A percentile compares a stretch with the other conserved stretches of the same genome.
These are phyloP conservation scores for Planoprotostelium fungivorum DNA, from an alignment of 78 protist species.

Conservation along the genomic window DNA sequence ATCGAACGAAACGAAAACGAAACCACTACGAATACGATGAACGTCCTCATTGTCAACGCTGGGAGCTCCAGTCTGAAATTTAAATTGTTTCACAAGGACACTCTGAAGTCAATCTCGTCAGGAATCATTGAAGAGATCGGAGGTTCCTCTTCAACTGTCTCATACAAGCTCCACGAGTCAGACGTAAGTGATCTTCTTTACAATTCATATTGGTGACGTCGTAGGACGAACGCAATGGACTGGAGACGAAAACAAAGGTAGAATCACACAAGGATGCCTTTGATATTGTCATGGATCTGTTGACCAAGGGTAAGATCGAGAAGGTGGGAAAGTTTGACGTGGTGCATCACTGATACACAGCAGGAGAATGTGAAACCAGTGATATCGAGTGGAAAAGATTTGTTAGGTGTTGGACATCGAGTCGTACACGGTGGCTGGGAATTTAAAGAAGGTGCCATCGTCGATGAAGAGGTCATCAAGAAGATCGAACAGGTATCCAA, in stretches of 20 bases:
- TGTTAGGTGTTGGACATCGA: neutral
- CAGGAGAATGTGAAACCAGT: neutral
- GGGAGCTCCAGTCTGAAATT: neutral
- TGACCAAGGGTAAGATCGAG: neutral
- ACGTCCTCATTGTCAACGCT: neutral
- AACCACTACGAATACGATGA: no score
- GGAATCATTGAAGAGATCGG: neutral
- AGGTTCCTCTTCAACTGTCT: neutral
- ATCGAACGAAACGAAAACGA: no score
- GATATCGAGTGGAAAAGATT: neutral
- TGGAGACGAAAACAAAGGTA: neutral
- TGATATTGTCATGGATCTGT: neutral
- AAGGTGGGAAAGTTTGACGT: neutral
- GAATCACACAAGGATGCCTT: neutral
- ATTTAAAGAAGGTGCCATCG: neutral
- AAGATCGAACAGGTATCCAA: neutral
- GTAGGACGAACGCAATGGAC: neutral
- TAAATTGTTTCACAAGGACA: neutral
- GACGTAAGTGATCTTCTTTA: no score
- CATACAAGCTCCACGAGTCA: neutral
- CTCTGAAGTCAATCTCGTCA: neutral
- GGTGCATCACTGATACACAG: neutral
- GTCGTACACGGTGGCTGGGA: neutral
- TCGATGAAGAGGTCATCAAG: neutral
- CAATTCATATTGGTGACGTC: neutral